These are phyloP conservation scores for Phialophora chinensis DNA, from an alignment of 2,329 filamentous ascomycete species.

Conservation along the genomic window DNA sequence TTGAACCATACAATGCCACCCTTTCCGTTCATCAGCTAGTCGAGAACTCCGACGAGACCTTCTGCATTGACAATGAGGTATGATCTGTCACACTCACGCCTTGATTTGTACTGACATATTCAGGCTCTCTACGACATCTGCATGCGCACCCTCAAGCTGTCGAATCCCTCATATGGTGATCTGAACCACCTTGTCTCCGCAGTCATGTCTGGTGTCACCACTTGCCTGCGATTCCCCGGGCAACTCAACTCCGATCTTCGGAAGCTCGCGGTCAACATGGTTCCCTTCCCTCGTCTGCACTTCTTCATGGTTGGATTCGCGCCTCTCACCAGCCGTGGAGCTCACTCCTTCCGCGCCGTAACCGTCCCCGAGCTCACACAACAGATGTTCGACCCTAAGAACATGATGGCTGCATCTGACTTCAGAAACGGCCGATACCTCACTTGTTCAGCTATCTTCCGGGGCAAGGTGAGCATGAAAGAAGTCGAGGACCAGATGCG, in stretches of 20 bases:
- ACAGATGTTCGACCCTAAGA: conserved; percentile 99
- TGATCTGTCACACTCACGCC: conserved; percentile 28
- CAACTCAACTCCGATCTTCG: conserved; percentile 99
- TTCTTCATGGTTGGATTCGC: conserved; percentile 99
- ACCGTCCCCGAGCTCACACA: conserved; percentile 98
- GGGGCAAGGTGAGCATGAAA: conserved; percentile 99
- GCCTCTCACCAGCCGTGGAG: conserved; percentile 90
- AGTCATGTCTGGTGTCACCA: conserved; percentile 99
- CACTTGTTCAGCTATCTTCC: conserved; percentile 99
- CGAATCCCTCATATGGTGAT: conserved; percentile 97
- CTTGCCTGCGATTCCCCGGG: conserved; percentile 97
- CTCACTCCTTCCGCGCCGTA: conserved; percentile 95
- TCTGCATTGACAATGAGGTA: conserved; percentile 99
- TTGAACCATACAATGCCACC: conserved; percentile 99
- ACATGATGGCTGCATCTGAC: conserved; percentile 99
- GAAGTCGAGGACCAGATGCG: conserved; percentile 99
- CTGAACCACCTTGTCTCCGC: conserved; percentile 99
- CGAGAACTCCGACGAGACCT: conserved; percentile 99
- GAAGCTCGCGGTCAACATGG: conserved; percentile 99
- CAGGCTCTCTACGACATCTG: conserved; percentile 98
- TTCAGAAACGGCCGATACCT: conserved; percentile 99
- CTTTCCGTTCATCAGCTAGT: conserved; percentile 99
- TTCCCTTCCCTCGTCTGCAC: conserved; percentile 99
- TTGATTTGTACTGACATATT: conserved; percentile 30
- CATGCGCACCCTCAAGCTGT: conserved; percentile 99